phyloP scores from a whole-genome alignment of 139 green algal genomes.

The Coccomyxa sp. region DNA sequence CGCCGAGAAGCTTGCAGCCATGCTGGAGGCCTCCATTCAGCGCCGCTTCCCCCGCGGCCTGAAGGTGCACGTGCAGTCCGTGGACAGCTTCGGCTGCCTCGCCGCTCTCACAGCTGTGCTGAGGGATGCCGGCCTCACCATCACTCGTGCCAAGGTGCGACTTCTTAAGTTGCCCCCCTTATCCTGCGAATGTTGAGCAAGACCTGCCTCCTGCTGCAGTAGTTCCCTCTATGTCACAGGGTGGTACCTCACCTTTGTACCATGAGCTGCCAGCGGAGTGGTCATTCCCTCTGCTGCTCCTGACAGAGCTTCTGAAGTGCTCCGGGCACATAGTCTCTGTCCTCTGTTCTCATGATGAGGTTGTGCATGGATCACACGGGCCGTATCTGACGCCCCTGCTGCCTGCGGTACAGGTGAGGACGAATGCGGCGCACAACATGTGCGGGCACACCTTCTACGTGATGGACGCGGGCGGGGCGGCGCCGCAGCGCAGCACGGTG shows the following conservation, averaged over 20 bases:
- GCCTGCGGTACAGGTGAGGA: slow-evolving; percentile 22
- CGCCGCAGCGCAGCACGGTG: slow-evolving; percentile 16
- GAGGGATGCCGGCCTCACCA: slow-evolving; percentile 25
- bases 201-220: not conserved
- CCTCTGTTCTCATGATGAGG: not conserved
- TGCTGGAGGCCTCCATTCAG: slow-evolving; percentile 74
- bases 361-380: not conserved
- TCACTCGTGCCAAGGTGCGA: slow-evolving; percentile 55
- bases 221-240: not conserved
- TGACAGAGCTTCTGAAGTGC: too few relatives aligned
- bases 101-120: slow-evolving; percentile 36
- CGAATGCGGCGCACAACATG: slow-evolving; percentile 35
- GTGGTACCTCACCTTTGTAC: not conserved
- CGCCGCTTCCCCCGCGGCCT: slow-evolving; percentile 70
- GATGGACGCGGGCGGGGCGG: slow-evolving; percentile 27
- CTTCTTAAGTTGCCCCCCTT: too few relatives aligned
- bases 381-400: not conserved
- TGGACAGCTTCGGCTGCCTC: slow-evolving; percentile 47
- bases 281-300: too few relatives aligned
- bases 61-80: slow-evolving; percentile 65
- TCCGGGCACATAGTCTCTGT: too few relatives aligned
- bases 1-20: slow-evolving; percentile 60
- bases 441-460: slow-evolving; percentile 60
- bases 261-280: not conserved
- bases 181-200: not conserved